phyloP scores from a whole-genome alignment of 441 rosid genomes.

The Populus hybrid region DNA sequence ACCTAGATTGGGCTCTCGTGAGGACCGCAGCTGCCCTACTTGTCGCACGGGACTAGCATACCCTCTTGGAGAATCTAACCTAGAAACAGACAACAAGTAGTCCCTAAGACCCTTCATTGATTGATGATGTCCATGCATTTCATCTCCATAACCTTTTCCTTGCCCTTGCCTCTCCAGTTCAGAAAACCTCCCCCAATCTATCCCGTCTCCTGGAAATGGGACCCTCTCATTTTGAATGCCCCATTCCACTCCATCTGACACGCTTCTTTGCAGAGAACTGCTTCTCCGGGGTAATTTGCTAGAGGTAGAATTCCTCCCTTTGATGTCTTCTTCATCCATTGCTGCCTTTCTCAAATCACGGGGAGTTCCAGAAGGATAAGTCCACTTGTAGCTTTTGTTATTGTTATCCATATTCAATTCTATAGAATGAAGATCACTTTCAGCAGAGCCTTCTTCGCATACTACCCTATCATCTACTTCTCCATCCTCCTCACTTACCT shows the following conservation, averaged over 20 bases:
- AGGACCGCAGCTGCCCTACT: slow-evolving; percentile 22
- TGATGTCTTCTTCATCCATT: slow-evolving; percentile 46
- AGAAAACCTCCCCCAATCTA: slow-evolving; percentile 55
- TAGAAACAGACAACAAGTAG: slow-evolving; percentile 51
- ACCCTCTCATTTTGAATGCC: slow-evolving; percentile 50
- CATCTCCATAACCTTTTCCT: slow-evolving; percentile 51
- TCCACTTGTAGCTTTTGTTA: slow-evolving; percentile 63
- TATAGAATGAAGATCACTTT: slow-evolving; percentile 85
- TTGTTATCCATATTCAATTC: slow-evolving; percentile 66
- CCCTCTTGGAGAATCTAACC: slow-evolving; percentile 44
- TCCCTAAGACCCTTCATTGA: slow-evolving; percentile 61
- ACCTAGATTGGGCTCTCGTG: slow-evolving; percentile 29
- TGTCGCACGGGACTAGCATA: slow-evolving; percentile 51
- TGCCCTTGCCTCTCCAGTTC: slow-evolving; percentile 45
- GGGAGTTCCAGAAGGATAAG: slow-evolving; percentile 35
- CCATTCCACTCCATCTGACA: slow-evolving; percentile 86
- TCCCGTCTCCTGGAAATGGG: slow-evolving; percentile 41
- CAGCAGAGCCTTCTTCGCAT: slow-evolving; percentile 57
- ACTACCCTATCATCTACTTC: slow-evolving; percentile 62
- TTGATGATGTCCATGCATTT: slow-evolving; percentile 63
- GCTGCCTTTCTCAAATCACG: slow-evolving; percentile 32
- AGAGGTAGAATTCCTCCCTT: slow-evolving; percentile 67
- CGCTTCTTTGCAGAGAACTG: slow-evolving; percentile 65
- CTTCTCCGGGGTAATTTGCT: slow-evolving; percentile 48
- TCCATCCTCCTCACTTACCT: slow-evolving; percentile 52